phyloP scores from a whole-genome alignment of 768 basidiomycete species.

The Leucocoprinus leucothites region DNA sequence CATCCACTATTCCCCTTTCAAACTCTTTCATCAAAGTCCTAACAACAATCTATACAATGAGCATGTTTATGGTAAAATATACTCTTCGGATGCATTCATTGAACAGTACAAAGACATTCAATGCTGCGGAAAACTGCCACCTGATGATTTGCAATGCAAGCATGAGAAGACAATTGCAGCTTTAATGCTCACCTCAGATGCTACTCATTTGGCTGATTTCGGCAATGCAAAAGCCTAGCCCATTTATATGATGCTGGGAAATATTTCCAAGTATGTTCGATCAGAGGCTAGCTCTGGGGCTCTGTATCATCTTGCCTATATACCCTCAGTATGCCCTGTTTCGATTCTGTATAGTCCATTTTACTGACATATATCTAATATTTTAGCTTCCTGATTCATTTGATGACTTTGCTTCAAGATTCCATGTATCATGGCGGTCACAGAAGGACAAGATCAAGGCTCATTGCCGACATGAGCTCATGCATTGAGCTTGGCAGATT shows the following conservation, averaged over 20 bases:
- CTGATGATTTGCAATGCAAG: conserved; percentile 23
- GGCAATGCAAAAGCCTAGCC: conserved; percentile 18
- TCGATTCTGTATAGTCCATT: too few relatives aligned
- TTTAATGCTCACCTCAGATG: conserved; percentile 24
- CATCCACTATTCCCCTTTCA: conserved; percentile 29
- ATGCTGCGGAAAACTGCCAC: neutral
- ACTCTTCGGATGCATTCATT: too few relatives aligned
- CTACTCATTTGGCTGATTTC: conserved; percentile 16
- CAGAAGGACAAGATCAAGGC: neutral
- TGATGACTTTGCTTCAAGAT: neutral
- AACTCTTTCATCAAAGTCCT: conserved; percentile 7
- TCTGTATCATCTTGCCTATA: conserved; percentile 19
- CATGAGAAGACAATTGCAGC: conserved; percentile 22
- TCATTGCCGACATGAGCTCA: neutral
- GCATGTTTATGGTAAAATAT: too few relatives aligned
- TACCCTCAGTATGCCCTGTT: conserved; percentile 3
- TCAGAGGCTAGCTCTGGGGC: conserved; percentile 11
- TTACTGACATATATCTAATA: too few relatives aligned
- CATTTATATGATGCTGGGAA: conserved; percentile 18
- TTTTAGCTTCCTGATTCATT: conserved; percentile 11
- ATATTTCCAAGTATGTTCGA: conserved; percentile 18
- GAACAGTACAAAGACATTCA: too few relatives aligned
- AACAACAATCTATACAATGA: too few relatives aligned
- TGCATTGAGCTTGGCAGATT: conserved; percentile 5
- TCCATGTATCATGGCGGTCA: neutral